Evolutionary conservation across 164 flowering plant species (phyloP), one percentile per base, ranked within the genome.

Genomic region (Malania oleifera): DNA sequence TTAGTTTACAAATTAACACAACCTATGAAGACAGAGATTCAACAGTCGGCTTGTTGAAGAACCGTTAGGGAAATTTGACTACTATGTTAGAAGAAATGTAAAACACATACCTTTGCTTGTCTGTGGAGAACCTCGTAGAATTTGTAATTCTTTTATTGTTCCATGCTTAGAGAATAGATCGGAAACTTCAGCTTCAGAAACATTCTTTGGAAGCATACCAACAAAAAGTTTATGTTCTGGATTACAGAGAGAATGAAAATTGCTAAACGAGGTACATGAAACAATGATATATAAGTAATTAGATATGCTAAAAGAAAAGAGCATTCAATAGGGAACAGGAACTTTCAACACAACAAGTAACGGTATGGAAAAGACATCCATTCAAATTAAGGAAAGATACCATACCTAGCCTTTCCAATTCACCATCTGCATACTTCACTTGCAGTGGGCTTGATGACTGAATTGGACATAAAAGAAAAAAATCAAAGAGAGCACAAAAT

Each of bases 351-450:
- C 12, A 19, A 40, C 25, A 47, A 41, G 37, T 22, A 19, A 46
- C 9, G 8, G 19, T 9, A 22, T 28, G 14, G 53, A 54, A 17
- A 27, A 39, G 11, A 24, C 25, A 22, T 45, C 15, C 6, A 59
- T 39, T 11, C 2, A 58, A 34, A 39, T 39, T 60, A 47, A 31
- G 54, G 49, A 53, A 47, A 3, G 29, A 64, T 65, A 67, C 52
- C 62, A 62, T 56, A 93, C 99, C 99, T 83, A 95, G 79, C 64
- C 97, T 85, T 82, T 95, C 99, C 84, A 95, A 69, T 80, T 95
- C 97, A 62, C 99, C 99, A 76, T 95, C 96, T 63, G 99, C 99
- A 79, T 95, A 95, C 75, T 95, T 95, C 81, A 95, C 99, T 91
- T 95, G 99, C 81, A 95, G 75, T 5, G 96, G 99, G 67, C 95